Base-by-base conservation (phyloP, 140 eudicot species). In the Flaveria floridana region DNA sequence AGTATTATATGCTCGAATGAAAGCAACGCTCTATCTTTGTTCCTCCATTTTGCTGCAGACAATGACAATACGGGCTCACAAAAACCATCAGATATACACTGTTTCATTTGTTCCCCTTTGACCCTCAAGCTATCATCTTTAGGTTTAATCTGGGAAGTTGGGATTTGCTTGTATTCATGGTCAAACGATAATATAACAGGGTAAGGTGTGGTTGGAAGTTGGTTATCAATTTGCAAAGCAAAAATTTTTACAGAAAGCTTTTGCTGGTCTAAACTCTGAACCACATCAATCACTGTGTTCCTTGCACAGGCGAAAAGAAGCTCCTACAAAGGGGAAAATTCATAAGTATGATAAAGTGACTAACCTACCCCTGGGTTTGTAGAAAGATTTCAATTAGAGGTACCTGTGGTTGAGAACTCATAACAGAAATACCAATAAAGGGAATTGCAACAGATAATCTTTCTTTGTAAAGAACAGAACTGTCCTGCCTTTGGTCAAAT, bases 101-200 rank as follows among this genome's bases (percentile, higher is more conserved):
- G 91, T 57, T 75, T 69, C 58, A 63, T 41, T 62, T 79, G 79
- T 71, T 87, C 95, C 65, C 72, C 71, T 62, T 28, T 80, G 62
- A 81, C 48, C 81, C 62, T 82, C 68, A 62, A 55, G 26, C 66
- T 80, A 50, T 82, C 79, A 48, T 88, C 97, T 80, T 79, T 89
- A 50, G 7, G 55, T 79, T 70, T 86, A 6, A 53, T 73, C 65
- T 85, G 85, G 47, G 79, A 81, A 53, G 80, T 62, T 18, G 56
- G 68, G 68, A 72, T 83, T 76, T 76, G 79, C 81, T 78, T 83
- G 66, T 71, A 74, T 68, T 85, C 95, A 80, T 82, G 87, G 73
- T 94, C 87, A 68, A 95, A 95, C 18, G 95, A 91, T 70, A 95
- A 79, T 80, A 91, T 84, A 63, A 95, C 97, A 41, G 99, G 99